Conservation (phyloP, 31 red algal species). For the Odonthalia washingtoniensis region DNA sequence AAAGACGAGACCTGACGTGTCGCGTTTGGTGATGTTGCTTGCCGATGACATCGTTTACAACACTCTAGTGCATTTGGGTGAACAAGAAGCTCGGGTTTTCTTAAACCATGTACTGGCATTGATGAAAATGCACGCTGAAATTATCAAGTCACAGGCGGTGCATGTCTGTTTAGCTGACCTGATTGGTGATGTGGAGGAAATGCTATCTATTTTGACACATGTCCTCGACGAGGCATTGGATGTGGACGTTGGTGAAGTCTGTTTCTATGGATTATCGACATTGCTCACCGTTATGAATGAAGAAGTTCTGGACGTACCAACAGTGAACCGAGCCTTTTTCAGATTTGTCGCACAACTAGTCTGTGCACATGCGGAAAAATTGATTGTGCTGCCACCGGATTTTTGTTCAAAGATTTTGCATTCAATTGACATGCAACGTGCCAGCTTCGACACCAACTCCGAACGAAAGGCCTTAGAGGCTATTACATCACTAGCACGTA, state of each 20-base stretch:
- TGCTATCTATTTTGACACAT: conserved; percentile 20
- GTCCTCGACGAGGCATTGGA: conserved; percentile 30
- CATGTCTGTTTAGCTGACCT: conserved; percentile 2
- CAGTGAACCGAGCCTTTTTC: conserved; percentile 4
- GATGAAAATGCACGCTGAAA: conserved; percentile 27
- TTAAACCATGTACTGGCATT: conserved; percentile 16
- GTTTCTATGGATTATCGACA: conserved; percentile 25
- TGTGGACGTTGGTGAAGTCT: conserved; percentile 31
- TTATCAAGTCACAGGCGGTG: background rate
- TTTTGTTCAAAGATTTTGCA: conserved; percentile 33
- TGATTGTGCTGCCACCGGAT: conserved; percentile 26
- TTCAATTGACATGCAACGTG: conserved; percentile 28
- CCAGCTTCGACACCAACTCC: background rate
- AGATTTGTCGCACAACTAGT: conserved; percentile 27
- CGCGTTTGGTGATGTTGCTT: conserved; percentile 6
- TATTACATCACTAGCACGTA: conserved; percentile 28
- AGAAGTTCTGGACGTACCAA: conserved; percentile 4
- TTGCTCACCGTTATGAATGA: conserved; percentile 22
- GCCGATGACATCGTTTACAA: conserved; percentile 29
- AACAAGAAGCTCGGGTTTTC: conserved; percentile 7
- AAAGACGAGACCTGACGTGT: conserved; percentile 37
- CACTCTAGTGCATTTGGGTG: background rate
- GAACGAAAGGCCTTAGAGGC: conserved; percentile 41
- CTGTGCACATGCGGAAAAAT: conserved; percentile 12
- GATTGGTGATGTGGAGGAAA: background rate